phyloP scores from a whole-genome alignment of 2,329 filamentous ascomycete genomes.

The Xylariomycetidae sp. region DNA sequence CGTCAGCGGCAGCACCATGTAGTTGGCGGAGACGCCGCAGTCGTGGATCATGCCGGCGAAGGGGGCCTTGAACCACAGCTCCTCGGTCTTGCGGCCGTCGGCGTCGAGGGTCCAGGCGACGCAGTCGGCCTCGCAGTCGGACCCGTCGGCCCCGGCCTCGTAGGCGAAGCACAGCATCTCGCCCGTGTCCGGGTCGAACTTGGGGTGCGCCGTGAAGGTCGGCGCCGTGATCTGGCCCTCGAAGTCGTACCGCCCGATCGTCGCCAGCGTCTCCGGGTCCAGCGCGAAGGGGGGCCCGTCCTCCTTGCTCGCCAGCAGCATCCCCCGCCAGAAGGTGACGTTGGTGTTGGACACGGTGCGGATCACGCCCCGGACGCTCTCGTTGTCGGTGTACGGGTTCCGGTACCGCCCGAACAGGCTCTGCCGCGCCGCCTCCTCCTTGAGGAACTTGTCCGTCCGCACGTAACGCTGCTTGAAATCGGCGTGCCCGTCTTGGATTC shows the following conservation, averaged over 20 bases:
- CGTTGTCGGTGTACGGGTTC: conserved; percentile 53
- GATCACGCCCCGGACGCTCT: conserved; percentile 50
- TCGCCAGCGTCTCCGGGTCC: conserved; percentile 45
- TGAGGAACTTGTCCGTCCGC: conserved; percentile 32
- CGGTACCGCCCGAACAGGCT: conserved; percentile 50
- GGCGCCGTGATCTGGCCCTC: conserved; percentile 43
- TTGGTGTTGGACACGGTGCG: conserved; percentile 57
- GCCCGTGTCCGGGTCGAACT: conserved; percentile 45
- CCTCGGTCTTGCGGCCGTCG: conserved; percentile 39
- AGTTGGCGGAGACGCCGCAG: conserved; percentile 42
- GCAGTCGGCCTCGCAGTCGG: conserved; percentile 39
- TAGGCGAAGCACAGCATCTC: conserved; percentile 51
- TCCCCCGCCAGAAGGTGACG: conserved; percentile 52
- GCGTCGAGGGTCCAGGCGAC: conserved; percentile 41
- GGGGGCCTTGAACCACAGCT: conserved; percentile 44
- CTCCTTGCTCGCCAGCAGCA: conserved; percentile 52
- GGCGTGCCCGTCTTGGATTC: conserved; percentile 34
- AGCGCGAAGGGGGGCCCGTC: conserved; percentile 47
- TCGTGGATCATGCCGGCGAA: conserved; percentile 52
- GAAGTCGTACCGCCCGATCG: conserved; percentile 45
- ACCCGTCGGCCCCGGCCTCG: conserved; percentile 38
- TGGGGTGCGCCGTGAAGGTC: conserved; percentile 49
- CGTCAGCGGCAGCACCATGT: conserved; percentile 42
- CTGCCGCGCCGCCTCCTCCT: conserved; percentile 23
- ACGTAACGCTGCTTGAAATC: conserved; percentile 40